Evolutionary conservation across 257 asterid genomes (phyloP), one percentile per base, ranked within the genome.

Genomic region (Galeopsis tetrahit): DNA sequence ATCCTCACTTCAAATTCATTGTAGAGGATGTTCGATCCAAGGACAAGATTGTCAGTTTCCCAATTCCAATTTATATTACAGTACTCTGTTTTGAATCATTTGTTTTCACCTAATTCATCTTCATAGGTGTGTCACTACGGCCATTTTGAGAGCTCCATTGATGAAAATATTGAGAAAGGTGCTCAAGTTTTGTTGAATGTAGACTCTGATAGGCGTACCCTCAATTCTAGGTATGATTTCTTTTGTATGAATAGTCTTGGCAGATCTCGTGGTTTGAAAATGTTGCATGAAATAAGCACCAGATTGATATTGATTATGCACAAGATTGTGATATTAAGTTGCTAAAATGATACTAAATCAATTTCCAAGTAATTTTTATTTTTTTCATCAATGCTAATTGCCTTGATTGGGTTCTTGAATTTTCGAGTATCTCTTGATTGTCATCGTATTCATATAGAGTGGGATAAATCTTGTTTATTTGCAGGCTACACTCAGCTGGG

Each of bases 401-500:
- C 5, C 2, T n/a, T 13, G 56, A 7, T 9, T 8, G 5, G 28
- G 6, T 49, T 55, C 35, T 17, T 55, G 34, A 21, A 55, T 55
- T 55, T 15, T 17, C 34, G 33, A 55, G 60, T 8, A 10, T 10
- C 32, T 58, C 39, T 58, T 10, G 14, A 28, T 56, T 56, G 14
- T 15, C 43, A 21, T 62, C 40, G 28, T 21, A 21, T 21, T 28
- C 53, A 32, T 44, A 9, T 49, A 1, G 10, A 38, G 14, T 44
- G 6, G 38, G 68, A 32, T 43, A 32, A 32, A 13, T 62, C 51
- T 72, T 61, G 75, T 61, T 60, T 59, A 33, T 13, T 51, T 71
- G 68, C 83, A 92, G 96, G 89, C 83, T 90, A 42, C 98, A 89
- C 79, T 88, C 96, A 32, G 94, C 94, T 57, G 96, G 96, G 64